Evolutionary conservation across 352 stramenopile genomes (phyloP), one percentile per base, ranked within the genome.

Genomic region (Phytopythium mirpurense): DNA sequence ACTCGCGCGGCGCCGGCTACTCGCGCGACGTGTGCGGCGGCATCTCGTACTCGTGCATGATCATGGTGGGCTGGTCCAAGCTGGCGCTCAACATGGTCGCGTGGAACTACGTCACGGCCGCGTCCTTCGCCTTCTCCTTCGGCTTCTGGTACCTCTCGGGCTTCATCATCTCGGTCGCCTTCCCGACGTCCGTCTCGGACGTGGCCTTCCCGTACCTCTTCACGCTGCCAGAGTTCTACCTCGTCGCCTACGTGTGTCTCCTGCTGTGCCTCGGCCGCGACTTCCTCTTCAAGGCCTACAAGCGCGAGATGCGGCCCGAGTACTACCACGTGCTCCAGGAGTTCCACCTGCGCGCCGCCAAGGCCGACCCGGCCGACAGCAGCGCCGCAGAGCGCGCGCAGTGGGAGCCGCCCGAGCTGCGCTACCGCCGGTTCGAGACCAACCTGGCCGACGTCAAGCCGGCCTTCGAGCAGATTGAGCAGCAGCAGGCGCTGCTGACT

Each of bases 301-400:
- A 95, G 67, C 83, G 83, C 4, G 82, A 95, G 56, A 75, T 90
- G 60, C 56, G 68, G 12, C 84, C 84, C 2, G 84, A 95, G 51
- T 95, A 95, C 65, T 95, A 95, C 63, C 84, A 95, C 57, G 78
- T 95, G 26, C 61, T 95, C 19, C 84, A 92, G 55, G 84, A 95
- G 48, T 72, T 86, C 52, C 74, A 92, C 51, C 56, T 67, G 57
- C 56, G 57, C 53, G 69, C 76, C 23, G 34, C 31, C 11, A 52
- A 52, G 32, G 31, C 31, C 34, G 21, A 38, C 3, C 26, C 26
- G 10, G 31, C 23, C 29, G 46, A 37, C 29, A 51, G 47, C n/a
- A 62, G 76, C 2, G 63, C 67, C 38, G 42, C 59, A 2, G 76
- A 72, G 0, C 70, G 70, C 8, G 74, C 78, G 24, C 67, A 76